Evolutionary conservation across 768 basidiomycete species (phyloP), one percentile per base, ranked within the genome.

Genomic region (Suillus paluster): DNA sequence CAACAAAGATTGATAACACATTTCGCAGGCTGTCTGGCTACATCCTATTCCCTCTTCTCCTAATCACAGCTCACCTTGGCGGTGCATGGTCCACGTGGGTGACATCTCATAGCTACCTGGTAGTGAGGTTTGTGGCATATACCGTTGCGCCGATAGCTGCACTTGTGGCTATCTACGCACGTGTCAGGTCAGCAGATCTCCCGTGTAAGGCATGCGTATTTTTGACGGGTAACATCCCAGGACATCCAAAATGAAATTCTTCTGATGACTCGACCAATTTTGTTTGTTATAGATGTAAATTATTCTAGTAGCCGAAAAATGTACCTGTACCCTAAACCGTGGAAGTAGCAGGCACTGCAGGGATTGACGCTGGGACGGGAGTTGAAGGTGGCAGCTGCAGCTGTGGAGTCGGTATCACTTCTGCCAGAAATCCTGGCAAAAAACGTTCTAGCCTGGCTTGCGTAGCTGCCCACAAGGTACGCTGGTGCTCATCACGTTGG

Each of bases 361-460:
- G 36, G 25, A 27, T 55, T 4, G 38, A 25, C 17, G 2, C 44
- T 23, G 25, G 25, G 10, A 36, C 9, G 0, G 64, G 63, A 21
- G 66, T 59, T n/a, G 55, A 52, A 12, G 68, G 54, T 33, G 27
- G 49, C 49, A 50, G n/a, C n/a, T 21, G 9, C 12, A 38, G 55
- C 8, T 64, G 59, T 3, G 82, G 74, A 25, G 72, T 68, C 10
- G 86, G 81, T 64, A 94, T 83, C 33, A 93, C 82, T 50, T 91
- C 88, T 19, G 80, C 78, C 64, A 98, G 77, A 77, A 99, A 96
- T 21, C 94, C 92, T 17, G 97, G 97, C 60, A 99, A 78, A 79
- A 99, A 95, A 44, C 89, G 85, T 67, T 97, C 95, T 68, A 98
- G 86, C 64, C 94, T 83, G 66, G 94, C 91, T 61, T 90, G 86